Percentiles rank a stretch among this genome's conserved stretches.
Evolutionary conservation across 768 basidiomycete species (phyloP).

Genomic region (Boletellus ananiceps): DNA sequence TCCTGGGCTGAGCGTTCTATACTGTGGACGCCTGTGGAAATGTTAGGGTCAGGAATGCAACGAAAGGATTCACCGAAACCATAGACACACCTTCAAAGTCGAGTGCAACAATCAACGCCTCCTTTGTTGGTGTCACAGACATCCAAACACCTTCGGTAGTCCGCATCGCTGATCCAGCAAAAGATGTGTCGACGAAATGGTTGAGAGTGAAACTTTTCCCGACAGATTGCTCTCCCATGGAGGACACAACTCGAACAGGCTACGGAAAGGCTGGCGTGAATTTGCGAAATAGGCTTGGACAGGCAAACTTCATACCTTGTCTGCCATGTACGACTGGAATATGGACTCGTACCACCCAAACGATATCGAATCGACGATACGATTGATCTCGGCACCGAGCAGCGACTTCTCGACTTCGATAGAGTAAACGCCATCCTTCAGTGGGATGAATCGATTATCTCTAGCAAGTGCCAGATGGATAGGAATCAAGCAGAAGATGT

Average conservation of each 20-base stretch:
- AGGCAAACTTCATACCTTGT: constrained; percentile 36
- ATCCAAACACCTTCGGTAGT: constrained; percentile 66
- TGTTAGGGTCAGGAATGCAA: not conserved
- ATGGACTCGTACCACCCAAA: constrained; percentile 66
- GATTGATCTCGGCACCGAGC: constrained; percentile 54
- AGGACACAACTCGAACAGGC: constrained; percentile 62
- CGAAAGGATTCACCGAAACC: too few relatives aligned
- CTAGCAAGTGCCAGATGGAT: constrained; percentile 58
- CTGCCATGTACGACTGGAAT: constrained; percentile 58
- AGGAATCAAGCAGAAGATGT: constrained; percentile 57
- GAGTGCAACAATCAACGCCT: constrained; percentile 52
- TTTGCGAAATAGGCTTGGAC: not conserved
- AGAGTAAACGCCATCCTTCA: constrained; percentile 54
- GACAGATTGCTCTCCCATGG: constrained; percentile 66
- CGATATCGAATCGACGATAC: constrained; percentile 51
- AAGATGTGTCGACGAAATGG: constrained; percentile 60
- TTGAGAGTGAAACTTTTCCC: constrained; percentile 58
- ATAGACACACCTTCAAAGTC: constrained; percentile 53
- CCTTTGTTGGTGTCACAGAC: constrained; percentile 57
- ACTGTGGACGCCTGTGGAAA: constrained; percentile 50
- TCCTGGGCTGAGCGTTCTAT: constrained; percentile 62
- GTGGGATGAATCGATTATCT: constrained; percentile 57
- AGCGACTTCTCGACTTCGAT: constrained; percentile 46
- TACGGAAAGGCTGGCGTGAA: constrained; percentile 16
- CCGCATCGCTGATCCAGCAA: constrained; percentile 60